Conservation (phyloP, 1,139 yeast species). For the Saccharomyces hybrid region DNA sequence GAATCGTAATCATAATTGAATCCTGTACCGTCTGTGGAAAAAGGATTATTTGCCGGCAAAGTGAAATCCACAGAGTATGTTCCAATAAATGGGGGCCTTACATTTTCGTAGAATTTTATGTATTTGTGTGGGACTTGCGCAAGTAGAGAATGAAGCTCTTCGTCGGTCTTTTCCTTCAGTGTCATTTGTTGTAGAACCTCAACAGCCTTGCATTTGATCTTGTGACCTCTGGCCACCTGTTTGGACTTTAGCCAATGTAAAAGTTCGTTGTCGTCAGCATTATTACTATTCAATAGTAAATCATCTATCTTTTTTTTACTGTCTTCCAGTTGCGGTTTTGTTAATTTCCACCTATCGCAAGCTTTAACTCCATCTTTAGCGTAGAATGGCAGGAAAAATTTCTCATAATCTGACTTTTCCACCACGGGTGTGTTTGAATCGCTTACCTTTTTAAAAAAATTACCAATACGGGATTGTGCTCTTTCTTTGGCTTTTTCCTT, state of each 20-base stretch:
- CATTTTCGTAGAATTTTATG: slow-evolving; percentile 73
- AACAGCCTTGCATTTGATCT: slow-evolving; percentile 28
- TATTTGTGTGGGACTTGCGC: slow-evolving; percentile 47
- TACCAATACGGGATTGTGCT: slow-evolving; percentile 49
- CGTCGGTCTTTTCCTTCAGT: slow-evolving; percentile 32
- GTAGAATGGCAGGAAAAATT: slow-evolving; percentile 29
- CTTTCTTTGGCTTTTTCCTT: slow-evolving; percentile 32
- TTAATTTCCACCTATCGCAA: slow-evolving; percentile 7
- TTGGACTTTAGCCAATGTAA: slow-evolving; percentile 22
- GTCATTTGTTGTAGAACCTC: slow-evolving; percentile 25
- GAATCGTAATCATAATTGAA: slow-evolving; percentile 67
- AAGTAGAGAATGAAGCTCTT: slow-evolving; percentile 35
- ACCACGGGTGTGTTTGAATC: slow-evolving; percentile 16
- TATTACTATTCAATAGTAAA: slow-evolving; percentile 1
- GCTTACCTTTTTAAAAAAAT: slow-evolving; percentile 40
- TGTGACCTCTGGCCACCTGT: slow-evolving; percentile 12
- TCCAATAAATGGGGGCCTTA: slow-evolving; percentile 77
- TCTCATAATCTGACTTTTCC: slow-evolving; percentile 25
- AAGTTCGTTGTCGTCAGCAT: slow-evolving; percentile 6
- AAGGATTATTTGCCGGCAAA: slow-evolving; percentile 39
- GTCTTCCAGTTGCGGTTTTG: slow-evolving; percentile 8
- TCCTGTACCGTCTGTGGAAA: slow-evolving; percentile 35
- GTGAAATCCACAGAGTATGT: slow-evolving; percentile 44
- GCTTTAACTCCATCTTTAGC: slow-evolving; percentile 25
- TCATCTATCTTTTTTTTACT: slow-evolving; percentile 20